Conservation (phyloP, 2,329 filamentous ascomycete genomes). For the Phyllosticta ampelicida region DNA sequence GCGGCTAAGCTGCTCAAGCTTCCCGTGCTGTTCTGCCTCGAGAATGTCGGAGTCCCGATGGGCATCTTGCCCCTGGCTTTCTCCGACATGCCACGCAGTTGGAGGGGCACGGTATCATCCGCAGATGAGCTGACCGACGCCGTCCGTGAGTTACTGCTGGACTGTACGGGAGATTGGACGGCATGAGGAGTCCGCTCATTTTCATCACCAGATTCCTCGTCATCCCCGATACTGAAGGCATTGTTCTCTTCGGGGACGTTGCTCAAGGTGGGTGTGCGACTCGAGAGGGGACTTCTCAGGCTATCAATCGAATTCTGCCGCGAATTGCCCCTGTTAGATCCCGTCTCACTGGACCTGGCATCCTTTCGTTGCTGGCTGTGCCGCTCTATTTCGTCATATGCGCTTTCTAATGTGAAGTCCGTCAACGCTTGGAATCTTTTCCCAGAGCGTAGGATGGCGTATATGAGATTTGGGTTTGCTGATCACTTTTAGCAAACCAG, state of each 20-base stretch:
- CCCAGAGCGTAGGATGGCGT: conserved; percentile 65
- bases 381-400: conserved; percentile 80
- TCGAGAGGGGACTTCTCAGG: conserved; percentile 49
- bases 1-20: conserved; percentile 60
- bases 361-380: conserved; percentile 61
- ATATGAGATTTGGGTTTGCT: conserved; percentile 76
- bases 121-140: conserved; percentile 57
- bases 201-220: conserved; percentile 59
- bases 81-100: conserved; percentile 88
- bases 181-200: conserved; percentile 24
- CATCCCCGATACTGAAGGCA: conserved; percentile 80
- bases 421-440: conserved; percentile 77
- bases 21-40: conserved; percentile 78
- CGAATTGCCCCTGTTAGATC: conserved; percentile 24
- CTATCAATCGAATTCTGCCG: conserved; percentile 57
- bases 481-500: conserved; percentile 3
- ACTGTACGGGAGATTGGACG: conserved; percentile 17
- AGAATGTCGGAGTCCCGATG: conserved; percentile 69
- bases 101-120: conserved; percentile 71
- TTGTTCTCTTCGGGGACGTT: conserved; percentile 68
- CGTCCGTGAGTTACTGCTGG: conserved; percentile 42
- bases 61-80: conserved; percentile 96
- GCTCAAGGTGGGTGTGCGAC: conserved; percentile 47
- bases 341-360: conserved; percentile 25
- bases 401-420: conserved; percentile 83